These are phyloP conservation scores for Cajanus cajan DNA, from an alignment of 306 rosid species.

Conservation along the genomic window DNA sequence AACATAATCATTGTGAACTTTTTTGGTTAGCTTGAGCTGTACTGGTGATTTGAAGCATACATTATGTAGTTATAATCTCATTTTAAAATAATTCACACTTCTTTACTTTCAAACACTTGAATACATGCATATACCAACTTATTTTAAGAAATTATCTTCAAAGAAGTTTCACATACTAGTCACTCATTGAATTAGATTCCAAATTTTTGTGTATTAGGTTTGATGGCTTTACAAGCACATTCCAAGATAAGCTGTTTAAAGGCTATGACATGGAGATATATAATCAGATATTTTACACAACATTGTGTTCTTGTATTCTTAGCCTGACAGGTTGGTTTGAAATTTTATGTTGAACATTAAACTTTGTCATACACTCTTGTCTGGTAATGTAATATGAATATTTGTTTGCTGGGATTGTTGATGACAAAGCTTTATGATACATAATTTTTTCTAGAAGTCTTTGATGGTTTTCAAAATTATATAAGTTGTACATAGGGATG, in stretches of 20 bases:
- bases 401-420: constrained; percentile 15
- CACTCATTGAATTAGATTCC: constrained; percentile 13
- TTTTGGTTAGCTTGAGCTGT: constrained; percentile 19
- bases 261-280: constrained; percentile 99
- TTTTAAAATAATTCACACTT: constrained; percentile 2
- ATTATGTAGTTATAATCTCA: constrained; percentile 2
- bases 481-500: neutral
- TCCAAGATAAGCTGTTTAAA: constrained; percentile 90
- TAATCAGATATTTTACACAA: constrained; percentile 94
- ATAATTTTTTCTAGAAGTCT: neutral
- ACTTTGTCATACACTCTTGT: constrained; percentile 9
- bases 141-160: neutral
- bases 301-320: constrained; percentile 85
- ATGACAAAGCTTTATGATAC: constrained; percentile 9
- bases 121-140: neutral
- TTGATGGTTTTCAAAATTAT: constrained; percentile 5
- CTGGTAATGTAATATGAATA: neutral
- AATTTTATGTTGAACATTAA: constrained; percentile 24
- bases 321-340: constrained; percentile 75
- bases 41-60: neutral
- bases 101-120: constrained; percentile 1
- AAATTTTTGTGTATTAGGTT: constrained; percentile 32
- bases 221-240: constrained; percentile 98
- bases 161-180: neutral
- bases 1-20: neutral